These are phyloP conservation scores for Massospora cicadina DNA, from an alignment of 371 early-diverging fungal species.

Conservation along the genomic window DNA sequence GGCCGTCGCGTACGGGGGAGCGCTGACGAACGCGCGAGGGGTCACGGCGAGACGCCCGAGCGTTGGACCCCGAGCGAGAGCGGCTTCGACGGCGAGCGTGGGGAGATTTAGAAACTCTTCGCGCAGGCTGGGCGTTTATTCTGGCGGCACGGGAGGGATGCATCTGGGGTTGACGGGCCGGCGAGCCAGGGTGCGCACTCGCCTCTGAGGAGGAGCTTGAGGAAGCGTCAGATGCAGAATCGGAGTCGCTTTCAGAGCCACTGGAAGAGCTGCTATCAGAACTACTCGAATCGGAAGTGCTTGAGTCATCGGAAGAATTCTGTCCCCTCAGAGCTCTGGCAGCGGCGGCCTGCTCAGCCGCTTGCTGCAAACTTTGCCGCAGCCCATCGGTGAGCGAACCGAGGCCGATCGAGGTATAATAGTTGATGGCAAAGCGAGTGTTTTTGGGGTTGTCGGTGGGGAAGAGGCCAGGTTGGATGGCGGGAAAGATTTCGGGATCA, in stretches of 20 bases:
- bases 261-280: conserved; percentile 11
- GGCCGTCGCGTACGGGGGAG: no score
- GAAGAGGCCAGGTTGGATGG: conserved; percentile 61
- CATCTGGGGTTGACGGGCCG: no score
- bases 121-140: no score
- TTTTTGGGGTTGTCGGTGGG: conserved; percentile 74
- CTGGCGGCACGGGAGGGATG: no score
- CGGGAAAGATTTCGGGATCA: conserved; percentile 37
- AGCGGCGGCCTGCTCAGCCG: background rate
- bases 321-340: no score
- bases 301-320: background rate
- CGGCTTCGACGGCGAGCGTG: no score
- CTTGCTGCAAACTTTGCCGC: conserved; percentile 45
- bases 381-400: conserved; percentile 87
- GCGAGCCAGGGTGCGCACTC: no score
- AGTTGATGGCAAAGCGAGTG: conserved; percentile 94
- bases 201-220: no score
- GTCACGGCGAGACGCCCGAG: no score
- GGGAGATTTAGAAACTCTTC: no score
- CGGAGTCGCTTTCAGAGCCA: conserved; percentile 14
- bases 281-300: conserved; percentile 8
- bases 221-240: conserved; percentile 11
- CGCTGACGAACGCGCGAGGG: no score
- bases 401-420: conserved; percentile 85
- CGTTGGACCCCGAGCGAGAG: no score